Conservation (phyloP, 2,329 filamentous ascomycete species). For the Pestalotiopsis sp. region DNA sequence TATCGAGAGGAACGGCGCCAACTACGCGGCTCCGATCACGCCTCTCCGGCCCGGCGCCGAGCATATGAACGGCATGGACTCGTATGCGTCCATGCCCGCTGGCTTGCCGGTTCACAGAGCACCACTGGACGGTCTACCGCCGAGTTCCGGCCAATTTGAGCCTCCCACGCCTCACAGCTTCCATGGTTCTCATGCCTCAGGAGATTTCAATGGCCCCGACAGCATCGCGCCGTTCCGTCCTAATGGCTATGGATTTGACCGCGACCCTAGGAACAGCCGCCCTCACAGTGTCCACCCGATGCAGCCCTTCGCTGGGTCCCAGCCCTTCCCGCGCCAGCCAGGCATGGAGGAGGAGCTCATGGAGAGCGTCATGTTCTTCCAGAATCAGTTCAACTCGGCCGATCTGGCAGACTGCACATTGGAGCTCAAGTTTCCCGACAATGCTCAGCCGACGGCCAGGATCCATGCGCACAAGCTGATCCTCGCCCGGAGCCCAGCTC, state of each 20-base stretch:
- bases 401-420: constrained; percentile 45
- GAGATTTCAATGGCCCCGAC: constrained; percentile 42
- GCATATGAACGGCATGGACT: constrained; percentile 27
- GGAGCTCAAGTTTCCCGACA: constrained; percentile 40
- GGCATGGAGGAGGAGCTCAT: constrained; percentile 26
- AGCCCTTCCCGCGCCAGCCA: constrained; percentile 23
- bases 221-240: constrained; percentile 41
- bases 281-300: constrained; percentile 24
- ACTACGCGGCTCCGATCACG: constrained; percentile 28
- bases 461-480: constrained; percentile 59
- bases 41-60: constrained; percentile 29
- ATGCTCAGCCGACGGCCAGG: constrained; percentile 38
- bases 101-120: constrained; percentile 26
- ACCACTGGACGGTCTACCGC: constrained; percentile 35
- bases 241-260: constrained; percentile 31
- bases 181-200: constrained; percentile 62
- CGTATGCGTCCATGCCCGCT: constrained; percentile 24
- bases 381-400: constrained; percentile 39
- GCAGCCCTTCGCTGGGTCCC: constrained; percentile 28
- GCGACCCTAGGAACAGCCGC: constrained; percentile 7
- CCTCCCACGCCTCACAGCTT: constrained; percentile 63
- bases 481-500: constrained; percentile 52
- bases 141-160: constrained; percentile 42
- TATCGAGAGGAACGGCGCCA: constrained; percentile 27
- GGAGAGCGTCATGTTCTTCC: constrained; percentile 35